Base-by-base conservation (phyloP, 2,329 filamentous ascomycete species). In the Iodosphaeria phyllophila region DNA sequence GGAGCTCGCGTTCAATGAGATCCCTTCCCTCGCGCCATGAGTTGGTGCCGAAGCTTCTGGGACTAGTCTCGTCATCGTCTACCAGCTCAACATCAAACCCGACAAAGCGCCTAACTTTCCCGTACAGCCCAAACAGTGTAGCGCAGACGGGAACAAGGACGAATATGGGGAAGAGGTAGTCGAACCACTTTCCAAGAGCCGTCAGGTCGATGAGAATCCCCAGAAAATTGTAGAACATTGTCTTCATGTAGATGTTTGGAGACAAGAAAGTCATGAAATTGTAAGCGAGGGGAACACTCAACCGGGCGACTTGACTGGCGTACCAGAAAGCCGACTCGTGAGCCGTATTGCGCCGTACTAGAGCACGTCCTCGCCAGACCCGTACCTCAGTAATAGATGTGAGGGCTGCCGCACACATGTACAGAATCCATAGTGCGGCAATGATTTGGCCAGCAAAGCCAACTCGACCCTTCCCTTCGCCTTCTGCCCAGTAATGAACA, bases 301-400 rank as follows among this genome's bases (percentile, higher is more conserved):
- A 68, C 40, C 84, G 80, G 25, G 89, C 86, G 8, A 93, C 78
- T 46, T 93, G 82, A 30, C 82, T 73, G 2, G 82, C 76, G 44
- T 95, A 98, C 83, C 91, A 98, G 37, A 86, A 91, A 1, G 89
- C 89, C 24, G 75, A 82, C 46, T 95, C 89, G 31, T 80, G 73
- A 30, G 91, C 86, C 0, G 89, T 98, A 43, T 92, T 89, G 29
- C 89, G 73, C 30, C 69, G 71, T 23, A 95, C 86, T 5, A 98
- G 60, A 0, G 89, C 86, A 17, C 89, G 72, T 24, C 91, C 89
- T 28, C 89, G 78, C 89, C 89, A 98, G n/a, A 93, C 83, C 42
- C 89, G 91, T 38, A 92, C 80, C 43, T 92, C 82, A 9, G 75
- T 82, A 41, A 98, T 74, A 6, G 83, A 84, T 29, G 71, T 77